phyloP scores from a whole-genome alignment of 768 basidiomycete genomes.

The Psilocybe subaeruginosa region DNA sequence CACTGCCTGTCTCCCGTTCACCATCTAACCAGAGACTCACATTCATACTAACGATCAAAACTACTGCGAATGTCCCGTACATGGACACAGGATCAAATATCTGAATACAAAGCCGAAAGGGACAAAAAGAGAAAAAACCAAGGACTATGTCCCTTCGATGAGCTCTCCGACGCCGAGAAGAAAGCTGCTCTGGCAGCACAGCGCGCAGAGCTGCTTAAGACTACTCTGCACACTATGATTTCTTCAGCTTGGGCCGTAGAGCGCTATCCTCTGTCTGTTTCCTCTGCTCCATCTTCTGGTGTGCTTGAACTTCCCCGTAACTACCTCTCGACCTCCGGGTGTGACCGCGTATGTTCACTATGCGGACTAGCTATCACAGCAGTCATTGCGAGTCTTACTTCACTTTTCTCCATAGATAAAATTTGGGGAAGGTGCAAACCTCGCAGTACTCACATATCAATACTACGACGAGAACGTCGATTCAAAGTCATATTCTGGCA shows the following conservation, averaged over 20 bases:
- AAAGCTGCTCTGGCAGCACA: not conserved
- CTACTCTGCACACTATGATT: not conserved
- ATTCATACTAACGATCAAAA: too few relatives aligned
- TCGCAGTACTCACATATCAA: not conserved
- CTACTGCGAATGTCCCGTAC: not conserved
- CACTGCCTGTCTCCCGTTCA: too few relatives aligned
- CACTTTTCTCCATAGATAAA: not conserved
- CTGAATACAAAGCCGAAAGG: not conserved
- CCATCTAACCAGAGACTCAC: too few relatives aligned
- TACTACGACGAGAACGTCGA: slow-evolving; percentile 4
- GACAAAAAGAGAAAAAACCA: slow-evolving; percentile 3
- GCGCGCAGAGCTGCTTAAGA: not conserved
- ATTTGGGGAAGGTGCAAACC: not conserved
- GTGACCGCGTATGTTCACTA: too few relatives aligned
- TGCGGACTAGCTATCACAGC: too few relatives aligned
- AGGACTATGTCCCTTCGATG: slow-evolving; percentile 1
- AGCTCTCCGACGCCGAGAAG: not conserved
- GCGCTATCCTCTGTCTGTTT: not conserved
- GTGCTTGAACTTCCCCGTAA: not conserved
- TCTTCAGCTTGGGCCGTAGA: slow-evolving; percentile 1
- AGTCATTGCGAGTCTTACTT: too few relatives aligned
- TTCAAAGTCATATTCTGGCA: not conserved
- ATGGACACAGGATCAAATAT: slow-evolving; percentile 1
- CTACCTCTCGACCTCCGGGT: not conserved
- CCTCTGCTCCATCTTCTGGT: too few relatives aligned